These are phyloP conservation scores for Glycine tomentella DNA, from an alignment of 306 rosid genomes.

Conservation along the genomic window DNA sequence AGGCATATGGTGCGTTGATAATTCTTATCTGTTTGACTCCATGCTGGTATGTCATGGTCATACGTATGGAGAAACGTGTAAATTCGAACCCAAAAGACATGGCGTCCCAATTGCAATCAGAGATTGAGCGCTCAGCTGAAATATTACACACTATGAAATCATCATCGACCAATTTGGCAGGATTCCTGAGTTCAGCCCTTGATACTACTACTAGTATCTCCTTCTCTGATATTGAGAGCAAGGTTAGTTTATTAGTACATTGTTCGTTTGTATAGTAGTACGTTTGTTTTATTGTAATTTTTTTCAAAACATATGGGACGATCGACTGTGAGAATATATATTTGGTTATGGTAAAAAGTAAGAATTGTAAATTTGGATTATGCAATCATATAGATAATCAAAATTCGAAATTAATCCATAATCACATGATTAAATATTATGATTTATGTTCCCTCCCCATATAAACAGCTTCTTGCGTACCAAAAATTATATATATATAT, in stretches of 20 bases:
- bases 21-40: constrained; percentile 39
- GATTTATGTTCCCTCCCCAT: too few relatives aligned
- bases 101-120: constrained; percentile 35
- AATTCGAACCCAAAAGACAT: constrained; percentile 17
- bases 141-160: constrained; percentile 31
- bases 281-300: too few relatives aligned
- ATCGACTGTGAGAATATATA: too few relatives aligned
- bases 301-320: too few relatives aligned
- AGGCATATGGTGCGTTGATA: constrained; percentile 46
- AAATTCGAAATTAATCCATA: too few relatives aligned
- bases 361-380: too few relatives aligned
- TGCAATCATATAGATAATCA: too few relatives aligned
- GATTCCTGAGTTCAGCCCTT: constrained; percentile 36
- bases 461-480: too few relatives aligned
- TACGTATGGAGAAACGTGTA: constrained; percentile 21
- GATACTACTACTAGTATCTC: constrained; percentile 32
- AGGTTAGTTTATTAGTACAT: constrained; percentile 26
- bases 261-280: too few relatives aligned
- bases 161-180: constrained; percentile 46
- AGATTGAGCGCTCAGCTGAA: constrained; percentile 25
- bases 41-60: constrained; percentile 41
- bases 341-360: too few relatives aligned
- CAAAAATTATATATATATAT: too few relatives aligned
- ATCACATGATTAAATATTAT: too few relatives aligned
- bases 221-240: constrained; percentile 40